Conservation (phyloP, 495 filamentous ascomycete genomes). For the Penicillium bovifimosum region DNA sequence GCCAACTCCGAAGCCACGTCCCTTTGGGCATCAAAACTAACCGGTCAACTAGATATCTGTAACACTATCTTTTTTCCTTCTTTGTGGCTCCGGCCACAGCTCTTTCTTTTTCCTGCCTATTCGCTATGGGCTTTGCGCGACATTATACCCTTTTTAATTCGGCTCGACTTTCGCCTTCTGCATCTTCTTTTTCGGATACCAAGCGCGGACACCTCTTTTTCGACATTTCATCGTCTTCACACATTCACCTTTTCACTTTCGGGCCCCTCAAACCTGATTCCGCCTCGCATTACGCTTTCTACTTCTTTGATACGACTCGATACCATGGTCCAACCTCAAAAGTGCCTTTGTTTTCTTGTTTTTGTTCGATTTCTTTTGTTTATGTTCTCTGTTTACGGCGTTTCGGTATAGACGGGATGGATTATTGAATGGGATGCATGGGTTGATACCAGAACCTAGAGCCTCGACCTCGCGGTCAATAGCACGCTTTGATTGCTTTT, state of each 20-base stretch:
- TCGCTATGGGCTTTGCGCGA: conserved; percentile 22
- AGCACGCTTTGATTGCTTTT: conserved; percentile 23
- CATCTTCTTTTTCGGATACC: conserved; percentile 28
- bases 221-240: conserved; percentile 12
- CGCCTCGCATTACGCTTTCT: conserved; percentile 7
- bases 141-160: conserved; percentile 40
- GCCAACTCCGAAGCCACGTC: background rate
- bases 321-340: conserved; percentile 33
- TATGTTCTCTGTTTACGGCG: conserved; percentile 15
- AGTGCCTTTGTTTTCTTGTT: conserved; percentile 22
- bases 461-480: conserved; percentile 42
- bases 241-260: conserved; percentile 12
- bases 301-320: conserved; percentile 25
- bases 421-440: conserved; percentile 37
- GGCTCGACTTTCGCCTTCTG: conserved; percentile 8
- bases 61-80: conserved; percentile 32
- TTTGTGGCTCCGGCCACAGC: conserved; percentile 16
- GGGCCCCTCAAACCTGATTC: conserved; percentile 5
- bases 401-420: conserved; percentile 43
- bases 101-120: conserved; percentile 11
- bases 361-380: conserved; percentile 5
- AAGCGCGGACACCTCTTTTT: conserved; percentile 19
- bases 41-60: conserved; percentile 26
- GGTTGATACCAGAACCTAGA: conserved; percentile 46
- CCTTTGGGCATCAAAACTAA: conserved; percentile 25